A percentile compares a stretch with the other conserved stretches of the same genome.
Conservation (phyloP, 805 yeast genomes). For the Kodamaea laetipori region DNA sequence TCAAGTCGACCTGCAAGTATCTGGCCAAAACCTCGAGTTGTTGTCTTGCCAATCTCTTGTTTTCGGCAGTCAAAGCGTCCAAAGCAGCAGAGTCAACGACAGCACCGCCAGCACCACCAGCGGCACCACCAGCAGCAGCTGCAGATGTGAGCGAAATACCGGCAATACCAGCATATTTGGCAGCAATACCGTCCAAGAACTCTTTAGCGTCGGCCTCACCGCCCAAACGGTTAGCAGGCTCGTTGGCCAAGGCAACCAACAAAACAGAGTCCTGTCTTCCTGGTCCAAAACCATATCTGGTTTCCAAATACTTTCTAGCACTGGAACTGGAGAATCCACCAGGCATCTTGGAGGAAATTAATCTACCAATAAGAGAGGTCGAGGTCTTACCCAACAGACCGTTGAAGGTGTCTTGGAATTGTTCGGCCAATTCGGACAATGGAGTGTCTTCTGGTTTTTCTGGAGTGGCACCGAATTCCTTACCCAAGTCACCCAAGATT, state of each 20-base stretch:
- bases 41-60: constrained; percentile 68
- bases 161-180: constrained; percentile 79
- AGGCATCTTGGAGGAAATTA: constrained; percentile 97
- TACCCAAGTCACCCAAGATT: constrained; percentile 97
- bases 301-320: constrained; percentile 89
- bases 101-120: constrained; percentile 73
- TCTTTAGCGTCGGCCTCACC: constrained; percentile 88
- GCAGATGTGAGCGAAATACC: constrained; percentile 78
- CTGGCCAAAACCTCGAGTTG: constrained; percentile 90
- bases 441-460: constrained; percentile 99
- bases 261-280: constrained; percentile 95
- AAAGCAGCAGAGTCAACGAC: constrained; percentile 94
- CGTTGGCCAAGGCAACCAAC: constrained; percentile 79
- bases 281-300: constrained; percentile 88
- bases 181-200: constrained; percentile 78
- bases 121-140: constrained; percentile 57
- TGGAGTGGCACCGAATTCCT: constrained; percentile 97
- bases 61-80: constrained; percentile 75
- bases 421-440: constrained; percentile 90
- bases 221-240: constrained; percentile 87
- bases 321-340: constrained; percentile 95
- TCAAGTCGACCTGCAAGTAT: constrained; percentile 89
- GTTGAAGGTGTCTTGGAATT: constrained; percentile 84
- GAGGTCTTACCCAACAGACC: constrained; percentile 96
- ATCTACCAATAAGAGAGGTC: constrained; percentile 81